Evolutionary conservation across 2,329 filamentous ascomycete genomes (phyloP).

Genomic region (Chaetomiaceae sp.): DNA sequence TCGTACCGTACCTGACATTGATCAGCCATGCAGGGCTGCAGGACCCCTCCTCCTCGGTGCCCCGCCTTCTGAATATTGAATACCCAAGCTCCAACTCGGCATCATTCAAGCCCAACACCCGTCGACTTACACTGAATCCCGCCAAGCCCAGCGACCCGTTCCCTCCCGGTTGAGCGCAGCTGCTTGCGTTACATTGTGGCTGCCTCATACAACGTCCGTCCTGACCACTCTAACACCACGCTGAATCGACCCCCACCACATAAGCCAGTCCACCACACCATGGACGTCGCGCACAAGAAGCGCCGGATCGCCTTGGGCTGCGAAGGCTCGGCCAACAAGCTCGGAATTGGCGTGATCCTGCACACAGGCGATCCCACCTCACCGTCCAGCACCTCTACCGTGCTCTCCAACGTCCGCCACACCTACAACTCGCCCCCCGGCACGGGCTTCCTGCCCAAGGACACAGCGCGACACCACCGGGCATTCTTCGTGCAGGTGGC

Average conservation of each 20-base stretch:
- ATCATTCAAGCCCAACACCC: too few relatives aligned
- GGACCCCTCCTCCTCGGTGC: too few relatives aligned
- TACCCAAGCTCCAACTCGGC: too few relatives aligned
- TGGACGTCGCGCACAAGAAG: slow-evolving; percentile 30
- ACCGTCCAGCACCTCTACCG: slow-evolving; percentile 43
- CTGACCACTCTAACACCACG: not conserved
- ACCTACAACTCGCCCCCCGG: slow-evolving; percentile 90
- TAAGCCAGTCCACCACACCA: slow-evolving; percentile 17
- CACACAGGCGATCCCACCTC: slow-evolving; percentile 50
- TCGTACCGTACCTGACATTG: too few relatives aligned
- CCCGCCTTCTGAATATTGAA: too few relatives aligned
- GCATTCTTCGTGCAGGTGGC: slow-evolving; percentile 77
- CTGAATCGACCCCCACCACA: not conserved
- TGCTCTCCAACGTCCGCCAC: slow-evolving; percentile 91
- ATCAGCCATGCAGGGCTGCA: too few relatives aligned
- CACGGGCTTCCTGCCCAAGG: slow-evolving; percentile 91
- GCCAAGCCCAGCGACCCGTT: too few relatives aligned
- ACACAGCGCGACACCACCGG: slow-evolving; percentile 90
- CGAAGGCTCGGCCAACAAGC: slow-evolving; percentile 96
- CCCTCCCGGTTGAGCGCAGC: too few relatives aligned
- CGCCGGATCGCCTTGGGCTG: slow-evolving; percentile 52
- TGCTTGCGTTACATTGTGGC: too few relatives aligned
- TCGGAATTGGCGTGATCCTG: slow-evolving; percentile 86
- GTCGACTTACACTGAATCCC: too few relatives aligned
- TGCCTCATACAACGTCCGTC: too few relatives aligned